Percentiles rank a stretch among this genome's conserved stretches.
Conservation (phyloP, 1,284 basidiomycete genomes). For the Xanthoconium separans region DNA sequence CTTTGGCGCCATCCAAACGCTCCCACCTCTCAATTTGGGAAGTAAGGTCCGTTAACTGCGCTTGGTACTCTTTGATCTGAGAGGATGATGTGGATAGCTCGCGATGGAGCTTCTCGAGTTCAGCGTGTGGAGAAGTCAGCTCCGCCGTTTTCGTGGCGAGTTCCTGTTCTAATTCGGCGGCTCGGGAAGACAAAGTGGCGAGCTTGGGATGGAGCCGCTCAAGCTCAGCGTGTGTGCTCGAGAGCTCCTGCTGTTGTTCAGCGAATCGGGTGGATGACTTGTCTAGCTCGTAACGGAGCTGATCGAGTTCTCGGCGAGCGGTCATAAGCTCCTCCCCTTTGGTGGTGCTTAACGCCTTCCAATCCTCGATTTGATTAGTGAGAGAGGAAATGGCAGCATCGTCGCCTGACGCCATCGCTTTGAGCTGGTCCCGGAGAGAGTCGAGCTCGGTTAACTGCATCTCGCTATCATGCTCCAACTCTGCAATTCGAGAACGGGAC, state of each 20-base stretch:
- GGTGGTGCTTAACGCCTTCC: neutral
- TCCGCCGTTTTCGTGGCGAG: neutral
- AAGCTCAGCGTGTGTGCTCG: neutral
- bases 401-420: neutral
- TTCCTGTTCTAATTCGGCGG: neutral
- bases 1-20: neutral
- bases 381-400: neutral
- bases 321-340: conserved; percentile 3
- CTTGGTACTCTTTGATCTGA: neutral
- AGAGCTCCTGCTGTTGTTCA: neutral
- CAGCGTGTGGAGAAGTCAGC: neutral
- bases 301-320: neutral
- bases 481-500: neutral
- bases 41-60: neutral
- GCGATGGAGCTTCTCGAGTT: conserved; percentile 2
- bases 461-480: neutral
- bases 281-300: neutral
- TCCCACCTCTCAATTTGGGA: conserved; percentile 4
- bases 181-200: neutral
- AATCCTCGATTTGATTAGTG: neutral
- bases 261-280: neutral
- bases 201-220: conserved; percentile 1
- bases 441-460: neutral
- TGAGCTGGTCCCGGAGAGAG: neutral
- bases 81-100: conserved; percentile 1